Percentiles rank a stretch among this genome's conserved stretches.
These are phyloP conservation scores for Colletotrichum navitas DNA, from an alignment of 2,329 filamentous ascomycete species.

Conservation along the genomic window DNA sequence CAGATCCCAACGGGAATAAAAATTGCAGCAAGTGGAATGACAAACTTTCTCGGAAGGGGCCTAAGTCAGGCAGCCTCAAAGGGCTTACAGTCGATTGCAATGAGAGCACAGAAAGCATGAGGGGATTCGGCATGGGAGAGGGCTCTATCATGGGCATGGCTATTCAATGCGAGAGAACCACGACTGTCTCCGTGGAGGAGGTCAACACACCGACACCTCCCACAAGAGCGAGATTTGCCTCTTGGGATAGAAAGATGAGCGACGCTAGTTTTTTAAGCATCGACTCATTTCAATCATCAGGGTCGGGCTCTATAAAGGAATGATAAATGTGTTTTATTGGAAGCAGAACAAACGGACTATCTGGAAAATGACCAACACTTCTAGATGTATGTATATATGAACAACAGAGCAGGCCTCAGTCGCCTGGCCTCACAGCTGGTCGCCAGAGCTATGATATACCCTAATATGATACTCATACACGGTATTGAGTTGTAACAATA, in stretches of 20 bases:
- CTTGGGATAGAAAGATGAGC: constrained; percentile 23
- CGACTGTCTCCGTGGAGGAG: constrained; percentile 58
- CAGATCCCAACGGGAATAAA: constrained; percentile 20
- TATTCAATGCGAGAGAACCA: constrained; percentile 60
- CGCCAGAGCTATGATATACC: constrained; percentile 19
- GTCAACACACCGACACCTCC: constrained; percentile 17
- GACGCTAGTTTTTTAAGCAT: constrained; percentile 13
- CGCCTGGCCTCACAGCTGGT: background rate
- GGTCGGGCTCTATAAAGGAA: background rate
- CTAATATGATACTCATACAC: background rate
- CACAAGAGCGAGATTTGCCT: constrained; percentile 9
- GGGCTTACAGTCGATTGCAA: constrained; percentile 32
- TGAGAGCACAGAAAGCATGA: constrained; percentile 51
- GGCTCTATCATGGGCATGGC: constrained; percentile 48
- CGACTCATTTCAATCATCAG: background rate
- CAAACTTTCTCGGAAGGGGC: constrained; percentile 28
- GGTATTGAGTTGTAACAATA: background rate
- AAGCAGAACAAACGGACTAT: background rate
- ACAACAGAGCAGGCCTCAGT: background rate
- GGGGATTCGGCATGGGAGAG: constrained; percentile 48
- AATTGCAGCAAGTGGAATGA: constrained; percentile 40
- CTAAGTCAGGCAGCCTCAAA: constrained; percentile 15
- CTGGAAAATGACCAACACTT: background rate
- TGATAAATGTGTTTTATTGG: background rate
- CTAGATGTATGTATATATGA: constrained; percentile 5